phyloP scores from a whole-genome alignment of 1,139 yeast genomes.

The Yarrowia galli region DNA sequence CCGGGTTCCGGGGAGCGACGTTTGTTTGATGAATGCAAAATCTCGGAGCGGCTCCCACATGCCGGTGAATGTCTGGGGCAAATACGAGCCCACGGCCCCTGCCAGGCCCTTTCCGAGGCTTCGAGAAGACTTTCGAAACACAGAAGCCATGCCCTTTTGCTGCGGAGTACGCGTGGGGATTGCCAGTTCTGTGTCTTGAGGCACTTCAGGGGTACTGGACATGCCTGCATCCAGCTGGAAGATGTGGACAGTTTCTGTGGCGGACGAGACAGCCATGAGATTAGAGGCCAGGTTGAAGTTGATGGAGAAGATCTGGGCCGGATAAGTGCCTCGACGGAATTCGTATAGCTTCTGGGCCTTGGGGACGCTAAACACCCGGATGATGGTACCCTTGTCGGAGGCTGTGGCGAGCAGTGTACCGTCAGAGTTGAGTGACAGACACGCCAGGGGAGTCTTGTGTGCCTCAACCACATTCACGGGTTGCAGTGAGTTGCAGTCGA shows the following conservation, averaged over 20 bases:
- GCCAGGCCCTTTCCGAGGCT: constrained; percentile 78
- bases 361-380: constrained; percentile 84
- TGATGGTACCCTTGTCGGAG: constrained; percentile 92
- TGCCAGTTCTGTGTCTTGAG: constrained; percentile 38
- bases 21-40: constrained; percentile 82
- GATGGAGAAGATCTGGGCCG: constrained; percentile 84
- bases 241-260: constrained; percentile 92
- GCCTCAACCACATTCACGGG: constrained; percentile 93
- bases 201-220: constrained; percentile 36
- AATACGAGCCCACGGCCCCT: constrained; percentile 83
- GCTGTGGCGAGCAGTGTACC: constrained; percentile 91
- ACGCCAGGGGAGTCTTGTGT: constrained; percentile 84
- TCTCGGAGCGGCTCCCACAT: constrained; percentile 91
- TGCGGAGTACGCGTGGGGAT: constrained; percentile 40
- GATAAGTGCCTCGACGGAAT: constrained; percentile 93
- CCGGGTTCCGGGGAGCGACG: constrained; percentile 43
- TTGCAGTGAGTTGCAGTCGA: constrained; percentile 76
- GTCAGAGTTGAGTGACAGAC: constrained; percentile 76
- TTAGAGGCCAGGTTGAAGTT: constrained; percentile 78
- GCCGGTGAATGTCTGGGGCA: constrained; percentile 84
- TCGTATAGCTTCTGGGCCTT: constrained; percentile 85
- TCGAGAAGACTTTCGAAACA: constrained; percentile 60
- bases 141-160: constrained; percentile 42
- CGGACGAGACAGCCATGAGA: constrained; percentile 82
- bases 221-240: constrained; percentile 57